These are phyloP conservation scores for Coemansia sp. DNA, from an alignment of 192 early-diverging fungal species.

Conservation along the genomic window DNA sequence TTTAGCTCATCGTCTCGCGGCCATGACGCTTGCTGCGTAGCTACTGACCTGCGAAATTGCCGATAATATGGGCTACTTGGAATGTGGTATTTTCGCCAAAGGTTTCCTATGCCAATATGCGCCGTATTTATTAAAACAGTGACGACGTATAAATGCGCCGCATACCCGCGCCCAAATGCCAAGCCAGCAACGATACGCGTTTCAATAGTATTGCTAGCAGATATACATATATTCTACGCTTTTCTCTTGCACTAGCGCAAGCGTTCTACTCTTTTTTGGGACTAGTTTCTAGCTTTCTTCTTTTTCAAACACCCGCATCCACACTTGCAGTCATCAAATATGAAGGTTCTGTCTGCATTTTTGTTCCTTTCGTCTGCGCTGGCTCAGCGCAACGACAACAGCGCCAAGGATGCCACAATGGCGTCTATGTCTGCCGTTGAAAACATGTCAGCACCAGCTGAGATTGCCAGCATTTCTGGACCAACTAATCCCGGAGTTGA, in stretches of 20 bases:
- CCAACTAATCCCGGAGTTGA: neutral
- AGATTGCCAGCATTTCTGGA: neutral
- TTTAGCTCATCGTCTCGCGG: neutral
- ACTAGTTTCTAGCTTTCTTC: slow-evolving; percentile 3
- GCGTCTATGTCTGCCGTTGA: neutral
- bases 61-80: slow-evolving; percentile 1
- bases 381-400: slow-evolving; percentile 16
- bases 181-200: too few relatives aligned
- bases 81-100: neutral
- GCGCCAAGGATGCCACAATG: neutral
- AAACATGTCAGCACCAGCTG: neutral
- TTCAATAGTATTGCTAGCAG: neutral
- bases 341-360: slow-evolving; percentile 40
- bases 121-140: slow-evolving; percentile 15
- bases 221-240: slow-evolving; percentile 1
- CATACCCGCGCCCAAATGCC: neutral
- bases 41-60: slow-evolving; percentile 2
- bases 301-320: neutral
- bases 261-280: neutral
- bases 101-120: neutral
- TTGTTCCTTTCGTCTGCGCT: slow-evolving; percentile 36
- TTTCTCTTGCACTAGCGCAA: neutral
- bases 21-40: neutral
- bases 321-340: neutral
- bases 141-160: slow-evolving; percentile 7